Evolutionary conservation across 1,139 yeast species (phyloP), one percentile per base, ranked within the genome.

Genomic region (Pichia sp.): DNA sequence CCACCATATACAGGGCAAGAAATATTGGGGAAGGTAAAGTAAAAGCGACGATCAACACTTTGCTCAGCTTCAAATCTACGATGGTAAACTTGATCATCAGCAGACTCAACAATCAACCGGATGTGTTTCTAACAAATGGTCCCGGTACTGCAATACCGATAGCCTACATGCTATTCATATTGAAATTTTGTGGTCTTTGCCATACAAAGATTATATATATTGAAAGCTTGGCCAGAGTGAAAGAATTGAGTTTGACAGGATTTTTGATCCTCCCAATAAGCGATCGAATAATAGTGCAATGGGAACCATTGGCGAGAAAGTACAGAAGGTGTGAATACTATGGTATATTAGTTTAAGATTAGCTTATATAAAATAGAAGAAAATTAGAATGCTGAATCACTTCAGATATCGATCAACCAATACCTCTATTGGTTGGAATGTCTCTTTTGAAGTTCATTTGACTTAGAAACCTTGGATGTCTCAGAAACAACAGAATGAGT

Each of bases 91-190:
- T 63, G 12, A 26, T 56, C 2, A 2, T 44, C 21, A 41, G 16
- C 2, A 44, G 46, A 2, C 22, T 53, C n/a, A 22, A 36, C 8
- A 25, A 46, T 8, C 51, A 69, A 19, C 87, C 87, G 0, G 74
- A 76, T 39, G 67, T 83, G 5, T 71, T 93, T 16, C 66, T 93
- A 22, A 69, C 88, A 56, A 95, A 93, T 66, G 99, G 99, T 0
- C 99, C 99, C 0, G 99, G 97, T 0, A 89, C 97, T 0, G 76
- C 91, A 51, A 89, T 91, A 2, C 85, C 95, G 1, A 68, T 88
- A 26, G 87, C 93, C 53, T 79, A 83, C 52, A 75, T 85, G 1
- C 64, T 85, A 16, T 76, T 85, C 51, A 58, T 76, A 4, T 71
- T 84, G 55, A 79, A 82, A 62, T 69, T 76, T 54, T 58, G 81